phyloP scores from a whole-genome alignment of 768 basidiomycete species.

The Naematelia aurantialba region DNA sequence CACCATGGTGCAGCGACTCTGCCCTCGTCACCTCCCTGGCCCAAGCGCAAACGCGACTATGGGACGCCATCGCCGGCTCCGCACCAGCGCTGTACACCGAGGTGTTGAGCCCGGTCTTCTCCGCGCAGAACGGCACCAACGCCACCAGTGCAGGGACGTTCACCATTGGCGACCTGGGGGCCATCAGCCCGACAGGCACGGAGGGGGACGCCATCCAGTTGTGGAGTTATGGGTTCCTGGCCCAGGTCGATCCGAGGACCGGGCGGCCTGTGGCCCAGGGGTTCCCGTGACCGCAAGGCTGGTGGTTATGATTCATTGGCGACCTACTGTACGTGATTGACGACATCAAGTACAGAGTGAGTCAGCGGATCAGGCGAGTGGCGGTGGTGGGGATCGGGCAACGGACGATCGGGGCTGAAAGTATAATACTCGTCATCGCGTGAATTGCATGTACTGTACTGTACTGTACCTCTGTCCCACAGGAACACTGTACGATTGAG shows the following conservation, averaged over 20 bases:
- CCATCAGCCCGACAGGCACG: slow-evolving; percentile 52
- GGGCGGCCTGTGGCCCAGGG: slow-evolving; percentile 28
- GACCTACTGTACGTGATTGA: no score
- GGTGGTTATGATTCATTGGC: neutral
- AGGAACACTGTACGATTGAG: no score
- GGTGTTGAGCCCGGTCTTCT: slow-evolving; percentile 53
- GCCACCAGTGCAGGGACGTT: no score
- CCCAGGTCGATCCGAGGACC: slow-evolving; percentile 49
- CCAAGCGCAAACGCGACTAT: slow-evolving; percentile 52
- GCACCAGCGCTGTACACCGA: slow-evolving; percentile 52
- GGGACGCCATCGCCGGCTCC: slow-evolving; percentile 52
- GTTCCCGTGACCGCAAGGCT: slow-evolving; percentile 7
- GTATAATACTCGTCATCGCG: no score
- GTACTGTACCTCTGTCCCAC: no score
- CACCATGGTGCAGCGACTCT: slow-evolving; percentile 52
- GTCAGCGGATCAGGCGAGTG: no score
- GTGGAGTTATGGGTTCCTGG: slow-evolving; percentile 55
- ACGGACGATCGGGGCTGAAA: no score
- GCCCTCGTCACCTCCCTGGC: slow-evolving; percentile 48
- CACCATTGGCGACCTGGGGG: slow-evolving; percentile 52
- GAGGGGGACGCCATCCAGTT: slow-evolving; percentile 53
- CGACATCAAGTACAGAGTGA: no score
- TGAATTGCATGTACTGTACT: no score
- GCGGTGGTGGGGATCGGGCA: no score
- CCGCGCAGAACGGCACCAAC: slow-evolving; percentile 46